Base-by-base conservation (phyloP, 805 yeast genomes). In the Jamesozyma spencerorum region DNA sequence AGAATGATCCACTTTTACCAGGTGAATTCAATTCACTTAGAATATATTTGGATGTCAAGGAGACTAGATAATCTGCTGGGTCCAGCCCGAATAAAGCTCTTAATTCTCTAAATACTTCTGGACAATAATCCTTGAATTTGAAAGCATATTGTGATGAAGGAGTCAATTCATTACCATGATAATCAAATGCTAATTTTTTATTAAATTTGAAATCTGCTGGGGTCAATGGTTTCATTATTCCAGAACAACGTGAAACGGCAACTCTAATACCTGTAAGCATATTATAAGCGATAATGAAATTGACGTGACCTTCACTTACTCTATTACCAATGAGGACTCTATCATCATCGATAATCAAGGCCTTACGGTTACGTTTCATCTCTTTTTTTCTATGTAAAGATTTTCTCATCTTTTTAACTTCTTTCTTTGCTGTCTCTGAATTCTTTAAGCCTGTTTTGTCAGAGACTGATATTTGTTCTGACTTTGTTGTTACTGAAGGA, bases 261-360 rank as follows among this genome's bases (percentile, higher is more conserved):
- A 87, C 94, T 42, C 98, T 72, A 36, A 92, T 92, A 2, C 99
- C 98, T 0, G 97, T 88, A 43, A 94, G 72, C 97, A 92, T 90
- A 60, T 90, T 87, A 62, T 92, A 94, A 1, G 97, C 98, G 70
- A 90, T 79, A 20, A 87, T 85, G 54, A 81, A 92, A 60, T 88
- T 92, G 38, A 78, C 86, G 57, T 92, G 97, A 33, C 96, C 97
- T 62, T 92, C 97, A 47, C 81, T 74, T 31, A 86, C 88, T 50
- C 80, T 80, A 47, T 84, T 82, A 3, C 94, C 94, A 11, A 84
- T 79, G 34, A 80, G 60, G 3, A 80, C 88, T 18, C 55, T 42
- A 37, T 60, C 67, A 37, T 74, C 79, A 46, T 75, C 82, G 37
- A 72, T 75, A 18, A 62, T 45, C 31, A 62, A 56, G 13, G 66